Conservation (phyloP, 2,329 filamentous ascomycete species). For the Neonectria ditissima region DNA sequence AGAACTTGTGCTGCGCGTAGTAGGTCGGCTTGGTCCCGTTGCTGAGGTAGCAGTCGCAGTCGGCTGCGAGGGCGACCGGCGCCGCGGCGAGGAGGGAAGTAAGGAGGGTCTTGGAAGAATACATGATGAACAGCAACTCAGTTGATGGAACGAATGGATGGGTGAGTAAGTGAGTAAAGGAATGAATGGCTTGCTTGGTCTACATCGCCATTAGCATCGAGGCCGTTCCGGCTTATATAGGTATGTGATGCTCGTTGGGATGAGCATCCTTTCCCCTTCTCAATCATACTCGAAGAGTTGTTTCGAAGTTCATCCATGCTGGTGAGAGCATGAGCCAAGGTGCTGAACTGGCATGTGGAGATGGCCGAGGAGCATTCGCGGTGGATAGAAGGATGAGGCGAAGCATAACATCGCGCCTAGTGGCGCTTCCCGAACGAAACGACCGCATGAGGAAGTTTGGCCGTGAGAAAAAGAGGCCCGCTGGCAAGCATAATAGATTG, state of each 20-base stretch:
- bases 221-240: conserved; percentile 13
- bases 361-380: conserved; percentile 3
- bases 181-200: conserved; percentile 8
- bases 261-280: conserved; percentile 6
- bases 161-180: conserved; percentile 2
- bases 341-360: background rate
- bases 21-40: conserved; percentile 41
- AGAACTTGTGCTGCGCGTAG: conserved; percentile 44
- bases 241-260: background rate
- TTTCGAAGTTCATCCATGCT: conserved; percentile 3
- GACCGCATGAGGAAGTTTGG: background rate
- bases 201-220: conserved; percentile 17
- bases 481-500: background rate
- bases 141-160: conserved; percentile 7
- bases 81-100: conserved; percentile 38
- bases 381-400: conserved; percentile 7
- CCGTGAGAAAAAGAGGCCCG: background rate
- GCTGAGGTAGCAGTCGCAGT: conserved; percentile 49
- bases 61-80: conserved; percentile 34
- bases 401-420: conserved; percentile 3
- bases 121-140: conserved; percentile 33
- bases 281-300: conserved; percentile 7
- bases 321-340: conserved; percentile 1
- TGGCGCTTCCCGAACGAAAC: background rate
- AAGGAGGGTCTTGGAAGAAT: conserved; percentile 34